Evolutionary conservation across 2,329 filamentous ascomycete species (phyloP).

Genomic region (Hymenoscyphus linearis): DNA sequence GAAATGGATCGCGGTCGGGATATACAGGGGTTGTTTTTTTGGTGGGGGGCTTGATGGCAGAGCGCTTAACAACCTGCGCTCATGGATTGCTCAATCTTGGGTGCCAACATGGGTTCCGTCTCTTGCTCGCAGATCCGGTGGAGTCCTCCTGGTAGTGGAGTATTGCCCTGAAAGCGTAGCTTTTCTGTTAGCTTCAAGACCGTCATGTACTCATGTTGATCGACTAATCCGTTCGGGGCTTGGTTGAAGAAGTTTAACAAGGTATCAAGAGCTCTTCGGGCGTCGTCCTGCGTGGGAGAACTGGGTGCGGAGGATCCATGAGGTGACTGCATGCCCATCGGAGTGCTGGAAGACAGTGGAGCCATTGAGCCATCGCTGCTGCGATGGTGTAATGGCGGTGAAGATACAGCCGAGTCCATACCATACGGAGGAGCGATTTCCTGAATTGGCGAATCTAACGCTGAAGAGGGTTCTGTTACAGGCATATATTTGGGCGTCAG

Average conservation of each 20-base stretch:
- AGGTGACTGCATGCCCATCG: constrained; percentile 34
- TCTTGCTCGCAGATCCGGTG: constrained; percentile 34
- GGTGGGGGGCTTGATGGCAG: neutral
- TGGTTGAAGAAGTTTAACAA: constrained; percentile 77
- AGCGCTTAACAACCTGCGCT: constrained; percentile 22
- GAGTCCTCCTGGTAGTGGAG: constrained; percentile 36
- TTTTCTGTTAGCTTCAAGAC: constrained; percentile 84
- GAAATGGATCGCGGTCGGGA: constrained; percentile 8
- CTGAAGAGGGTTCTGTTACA: constrained; percentile 36
- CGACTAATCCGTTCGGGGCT: constrained; percentile 59
- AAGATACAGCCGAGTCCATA: constrained; percentile 35
- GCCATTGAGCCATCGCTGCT: constrained; percentile 46
- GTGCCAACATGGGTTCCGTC: constrained; percentile 21
- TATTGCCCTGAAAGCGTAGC: constrained; percentile 53
- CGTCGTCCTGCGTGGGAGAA: constrained; percentile 80
- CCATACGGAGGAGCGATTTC: constrained; percentile 37
- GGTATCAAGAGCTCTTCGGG: constrained; percentile 72
- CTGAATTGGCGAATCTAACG: constrained; percentile 46
- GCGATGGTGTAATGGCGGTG: constrained; percentile 44
- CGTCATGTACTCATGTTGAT: constrained; percentile 70
- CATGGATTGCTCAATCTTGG: constrained; percentile 32
- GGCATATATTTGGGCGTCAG: constrained; percentile 47
- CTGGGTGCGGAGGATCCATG: constrained; percentile 51
- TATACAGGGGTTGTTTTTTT: constrained; percentile 11
- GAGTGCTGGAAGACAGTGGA: constrained; percentile 35